These are phyloP conservation scores for Solanum pennellii DNA, from an alignment of 257 asterid species.

Conservation along the genomic window DNA sequence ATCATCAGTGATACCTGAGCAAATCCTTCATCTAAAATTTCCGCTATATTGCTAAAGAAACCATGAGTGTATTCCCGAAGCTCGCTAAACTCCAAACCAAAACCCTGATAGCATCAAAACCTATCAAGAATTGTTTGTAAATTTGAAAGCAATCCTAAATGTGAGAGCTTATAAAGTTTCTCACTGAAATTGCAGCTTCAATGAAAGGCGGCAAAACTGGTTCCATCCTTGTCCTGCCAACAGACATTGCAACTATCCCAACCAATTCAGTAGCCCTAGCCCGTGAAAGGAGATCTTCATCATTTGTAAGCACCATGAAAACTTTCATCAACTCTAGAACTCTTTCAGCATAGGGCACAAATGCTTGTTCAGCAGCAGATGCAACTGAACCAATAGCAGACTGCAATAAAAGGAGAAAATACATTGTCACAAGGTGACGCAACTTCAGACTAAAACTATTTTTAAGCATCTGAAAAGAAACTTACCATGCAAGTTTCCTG, in stretches of 20 bases:
- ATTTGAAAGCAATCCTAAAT: neutral
- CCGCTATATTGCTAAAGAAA: conserved; percentile 90
- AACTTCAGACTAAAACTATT: neutral
- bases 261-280: conserved; percentile 98
- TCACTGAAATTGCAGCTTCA: conserved; percentile 90
- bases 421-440: conserved; percentile 7
- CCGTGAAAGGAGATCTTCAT: conserved; percentile 92
- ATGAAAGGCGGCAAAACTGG: conserved; percentile 78
- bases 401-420: conserved; percentile 31
- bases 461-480: neutral
- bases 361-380: conserved; percentile 94
- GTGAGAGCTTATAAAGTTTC: conserved; percentile 6
- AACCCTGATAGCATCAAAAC: conserved; percentile 53
- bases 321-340: conserved; percentile 90
- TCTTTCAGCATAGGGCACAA: conserved; percentile 85
- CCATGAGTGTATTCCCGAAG: conserved; percentile 99
- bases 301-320: conserved; percentile 92
- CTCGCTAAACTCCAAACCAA: conserved; percentile 83
- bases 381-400: conserved; percentile 99
- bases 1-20: conserved; percentile 47
- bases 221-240: conserved; percentile 87
- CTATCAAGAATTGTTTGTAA: conserved; percentile 3
- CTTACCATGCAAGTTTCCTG: conserved; percentile 98
- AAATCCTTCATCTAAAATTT: conserved; percentile 83
- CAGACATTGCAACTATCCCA: conserved; percentile 94